Base-by-base conservation (phyloP, 352 stramenopile genomes). In the Phytopythium boreale region DNA sequence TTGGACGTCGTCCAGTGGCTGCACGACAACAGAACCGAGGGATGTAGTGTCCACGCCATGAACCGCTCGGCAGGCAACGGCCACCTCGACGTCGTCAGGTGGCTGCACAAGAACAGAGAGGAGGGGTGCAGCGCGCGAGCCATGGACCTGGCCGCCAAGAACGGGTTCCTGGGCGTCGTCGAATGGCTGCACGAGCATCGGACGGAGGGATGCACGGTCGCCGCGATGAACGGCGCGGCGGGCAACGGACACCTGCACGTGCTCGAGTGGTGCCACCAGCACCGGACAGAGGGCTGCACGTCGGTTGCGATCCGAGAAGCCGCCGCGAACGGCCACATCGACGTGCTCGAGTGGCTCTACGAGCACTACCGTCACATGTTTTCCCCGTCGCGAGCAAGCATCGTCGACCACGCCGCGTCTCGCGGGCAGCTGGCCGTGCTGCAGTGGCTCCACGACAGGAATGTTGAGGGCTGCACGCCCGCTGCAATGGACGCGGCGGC, bases 111-210 rank as follows among this genome's bases (percentile, higher is more conserved):
- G 3, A 66, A 82, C 37, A 68, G 77, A 4, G 5, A 37, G 1
- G 77, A 87, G 57, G 75, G 75, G 2, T 76, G 70, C 53, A 77
- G 71, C 2, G 44, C 43, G 9, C 64, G 66, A 11, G 79, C 81
- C 3, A 83, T 90, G 69, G 72, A 84, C 26, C 49, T 75, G 10
- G 79, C 81, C 5, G 81, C 81, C 20, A 80, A 68, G 26, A 84
- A 78, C 20, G 79, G 79, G 1, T 74, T 88, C 56, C 67, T 90
- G 8, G n/a, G 68, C 6, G 67, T 80, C n/a, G 69, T 88, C 36
- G 55, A 74, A 34, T 88, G 77, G 77, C 66, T 90, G 3, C 75
- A 88, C 29, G 53, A 49, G 27, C 62, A 85, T 47, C 70, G 74
- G 29, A 63, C 19, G 0, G 72, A 81, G 62, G 74, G 77, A 0